Evolutionary conservation across 179 eudicot genomes (phyloP).

Genomic region (Spergularia azorica): DNA sequence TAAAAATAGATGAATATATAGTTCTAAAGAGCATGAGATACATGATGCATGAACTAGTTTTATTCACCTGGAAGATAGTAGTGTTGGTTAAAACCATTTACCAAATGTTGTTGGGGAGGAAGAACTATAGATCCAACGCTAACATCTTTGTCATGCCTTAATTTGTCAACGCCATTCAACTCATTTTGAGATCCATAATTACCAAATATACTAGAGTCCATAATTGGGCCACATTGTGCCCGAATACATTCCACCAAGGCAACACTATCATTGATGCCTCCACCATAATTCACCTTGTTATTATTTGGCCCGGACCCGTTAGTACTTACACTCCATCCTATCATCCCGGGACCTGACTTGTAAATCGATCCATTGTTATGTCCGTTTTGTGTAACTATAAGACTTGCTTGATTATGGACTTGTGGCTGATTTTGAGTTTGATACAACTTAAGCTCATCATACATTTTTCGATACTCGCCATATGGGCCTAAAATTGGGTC

Average conservation of each 20-base stretch:
- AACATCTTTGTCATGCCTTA: conserved; percentile 37
- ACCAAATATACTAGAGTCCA: conserved; percentile 30
- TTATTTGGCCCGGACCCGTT: conserved; percentile 29
- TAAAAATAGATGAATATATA: neutral
- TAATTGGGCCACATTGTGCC: conserved; percentile 33
- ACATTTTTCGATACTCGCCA: conserved; percentile 57
- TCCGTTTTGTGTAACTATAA: conserved; percentile 32
- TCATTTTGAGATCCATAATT: conserved; percentile 29
- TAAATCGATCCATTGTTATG: conserved; percentile 26
- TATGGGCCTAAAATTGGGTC: conserved; percentile 78
- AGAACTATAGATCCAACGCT: conserved; percentile 29
- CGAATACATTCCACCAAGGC: conserved; percentile 36
- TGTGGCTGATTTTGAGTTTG: conserved; percentile 34
- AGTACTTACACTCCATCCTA: conserved; percentile 43
- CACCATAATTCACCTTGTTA: conserved; percentile 21
- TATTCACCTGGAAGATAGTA: conserved; percentile 53
- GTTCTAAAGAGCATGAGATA: neutral
- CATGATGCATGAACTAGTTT: neutral
- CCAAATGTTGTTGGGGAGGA: conserved; percentile 44
- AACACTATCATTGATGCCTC: conserved; percentile 29
- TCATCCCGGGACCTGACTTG: conserved; percentile 34
- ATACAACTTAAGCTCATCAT: conserved; percentile 61
- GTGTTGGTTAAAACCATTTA: conserved; percentile 50
- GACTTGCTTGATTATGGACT: conserved; percentile 23
- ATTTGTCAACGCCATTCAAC: conserved; percentile 35